Base-by-base conservation (phyloP, 2,329 filamentous ascomycete species). In the Cladosporium sp. region DNA sequence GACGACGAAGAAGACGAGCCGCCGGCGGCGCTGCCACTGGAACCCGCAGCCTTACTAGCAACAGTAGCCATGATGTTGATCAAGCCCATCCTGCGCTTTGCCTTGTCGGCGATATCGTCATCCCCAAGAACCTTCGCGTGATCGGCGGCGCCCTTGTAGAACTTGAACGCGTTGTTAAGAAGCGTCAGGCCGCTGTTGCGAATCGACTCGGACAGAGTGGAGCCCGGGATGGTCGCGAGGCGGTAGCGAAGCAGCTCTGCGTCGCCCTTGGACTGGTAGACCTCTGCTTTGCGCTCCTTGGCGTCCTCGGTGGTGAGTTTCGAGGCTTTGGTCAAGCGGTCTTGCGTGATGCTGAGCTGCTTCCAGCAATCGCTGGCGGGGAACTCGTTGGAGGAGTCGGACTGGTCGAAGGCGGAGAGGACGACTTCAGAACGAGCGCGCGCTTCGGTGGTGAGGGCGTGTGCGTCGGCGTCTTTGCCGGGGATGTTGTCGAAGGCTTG, bases 141-240 rank as follows among this genome's bases (percentile, higher is more conserved):
- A n/a, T 71, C 71, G 28, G 71, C 67, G 7, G 84, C 85, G 47
- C 86, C 85, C 24, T 83, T 81, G 70, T 86, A 88, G 71, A 85
- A 88, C 5, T 82, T 85, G 68, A 83, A 82, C 1, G 86, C 85
- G 69, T 88, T 88, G 64, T 81, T 82, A 44, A 86, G 72, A 14
- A 88, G 75, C 2, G 80, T 83, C 6, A 76, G 70, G 4, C 76
- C 78, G 71, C 84, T 83, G 58, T 80, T 80, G 30, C 76, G 73
- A 4, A 80, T 70, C 4, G 75, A 71, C 59, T 82, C 80, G 1
- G 83, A 81, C 2, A 80, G 70, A 44, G 79, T 75, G 1, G 66
- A 62, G n/a, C 69, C 67, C 0, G 69, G 65, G 30, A 71, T 65
- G 14, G 68, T 71, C 6, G 84, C 83, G 32, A 88, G 74, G 47